These are phyloP conservation scores for Alternaria angustiovoidea DNA, from an alignment of 2,329 filamentous ascomycete species.

Conservation along the genomic window DNA sequence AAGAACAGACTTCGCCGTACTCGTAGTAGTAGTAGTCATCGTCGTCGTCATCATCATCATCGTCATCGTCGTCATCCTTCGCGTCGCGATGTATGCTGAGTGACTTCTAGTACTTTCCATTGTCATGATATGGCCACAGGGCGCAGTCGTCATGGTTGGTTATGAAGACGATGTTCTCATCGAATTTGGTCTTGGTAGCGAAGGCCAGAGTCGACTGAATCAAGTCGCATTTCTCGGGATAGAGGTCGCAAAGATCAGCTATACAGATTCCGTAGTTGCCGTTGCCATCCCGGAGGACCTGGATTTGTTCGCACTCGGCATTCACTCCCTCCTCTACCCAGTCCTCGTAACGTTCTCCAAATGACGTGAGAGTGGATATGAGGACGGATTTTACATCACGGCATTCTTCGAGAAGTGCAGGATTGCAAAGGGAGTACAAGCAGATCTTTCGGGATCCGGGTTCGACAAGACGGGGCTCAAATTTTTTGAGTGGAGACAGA, in stretches of 20 bases:
- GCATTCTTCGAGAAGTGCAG: neutral
- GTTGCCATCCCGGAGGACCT: neutral
- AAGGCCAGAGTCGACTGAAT: neutral
- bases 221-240: neutral
- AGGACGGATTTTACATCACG: neutral
- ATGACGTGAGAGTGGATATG: neutral
- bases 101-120: neutral
- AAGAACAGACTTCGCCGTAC: too few relatives aligned
- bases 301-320: neutral
- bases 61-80: neutral
- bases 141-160: neutral
- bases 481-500: neutral
- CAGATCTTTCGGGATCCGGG: neutral
- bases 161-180: neutral
- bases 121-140: neutral
- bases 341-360: neutral
- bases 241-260: neutral
- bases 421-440: constrained; percentile 1
- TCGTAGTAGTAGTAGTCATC: neutral
- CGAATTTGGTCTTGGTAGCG: neutral
- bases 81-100: neutral
- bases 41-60: neutral
- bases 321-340: neutral
- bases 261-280: neutral
- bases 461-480: neutral